Evolutionary conservation across 2,329 filamentous ascomycete genomes (phyloP).

Genomic region (Aspergillus eucalypticola): DNA sequence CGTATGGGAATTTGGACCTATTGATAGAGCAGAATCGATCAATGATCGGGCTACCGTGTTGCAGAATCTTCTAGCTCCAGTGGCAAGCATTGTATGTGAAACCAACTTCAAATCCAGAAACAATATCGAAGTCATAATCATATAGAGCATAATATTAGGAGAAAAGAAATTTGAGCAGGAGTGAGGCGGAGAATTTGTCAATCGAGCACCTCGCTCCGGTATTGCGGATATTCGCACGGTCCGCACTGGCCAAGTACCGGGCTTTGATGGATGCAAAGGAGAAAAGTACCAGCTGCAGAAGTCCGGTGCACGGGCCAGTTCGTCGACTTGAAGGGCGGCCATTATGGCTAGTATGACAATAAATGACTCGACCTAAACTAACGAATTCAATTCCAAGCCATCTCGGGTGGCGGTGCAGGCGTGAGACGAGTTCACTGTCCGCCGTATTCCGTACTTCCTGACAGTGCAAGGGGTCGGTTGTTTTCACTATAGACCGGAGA

Average conservation of each 20-base stretch:
- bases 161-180: not conserved
- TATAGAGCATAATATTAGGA: not conserved
- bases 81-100: not conserved
- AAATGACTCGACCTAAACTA: not conserved
- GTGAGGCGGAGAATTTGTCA: constrained; percentile 12
- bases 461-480: not conserved
- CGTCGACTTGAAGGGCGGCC: not conserved
- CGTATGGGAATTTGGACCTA: not conserved
- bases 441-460: not conserved
- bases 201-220: not conserved
- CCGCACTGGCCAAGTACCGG: not conserved
- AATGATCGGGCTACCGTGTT: not conserved
- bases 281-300: not conserved
- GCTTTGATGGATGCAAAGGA: not conserved
- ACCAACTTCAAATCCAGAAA: not conserved
- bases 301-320: not conserved
- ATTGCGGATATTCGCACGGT: not conserved
- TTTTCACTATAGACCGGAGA: not conserved
- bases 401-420: not conserved
- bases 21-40: not conserved
- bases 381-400: not conserved
- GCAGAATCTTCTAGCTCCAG: too few species aligned
- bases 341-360: not conserved
- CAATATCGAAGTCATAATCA: not conserved
- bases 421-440: not conserved